Conservation (phyloP, 1,284 basidiomycete genomes). For the Lentinula novae-zelandiae region DNA sequence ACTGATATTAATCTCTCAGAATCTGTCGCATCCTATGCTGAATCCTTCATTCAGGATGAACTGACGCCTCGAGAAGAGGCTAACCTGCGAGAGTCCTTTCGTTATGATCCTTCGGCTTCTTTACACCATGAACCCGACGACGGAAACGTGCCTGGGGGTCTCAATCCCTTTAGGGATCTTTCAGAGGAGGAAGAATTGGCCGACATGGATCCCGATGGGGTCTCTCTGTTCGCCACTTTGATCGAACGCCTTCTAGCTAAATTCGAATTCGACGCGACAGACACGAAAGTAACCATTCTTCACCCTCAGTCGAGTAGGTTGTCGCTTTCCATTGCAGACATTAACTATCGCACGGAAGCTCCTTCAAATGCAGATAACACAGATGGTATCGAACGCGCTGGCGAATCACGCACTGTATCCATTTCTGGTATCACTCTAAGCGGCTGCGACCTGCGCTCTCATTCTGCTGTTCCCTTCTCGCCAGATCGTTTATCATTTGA, state of each 20-base stretch:
- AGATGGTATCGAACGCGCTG: conserved; percentile 1
- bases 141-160: conserved; percentile 57
- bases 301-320: conserved; percentile 60
- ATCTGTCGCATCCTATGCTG: conserved; percentile 78
- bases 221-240: conserved; percentile 81
- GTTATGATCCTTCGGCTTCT: conserved; percentile 34
- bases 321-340: conserved; percentile 52
- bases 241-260: conserved; percentile 81
- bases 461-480: conserved; percentile 29
- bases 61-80: conserved; percentile 70
- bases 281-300: conserved; percentile 65
- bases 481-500: not conserved
- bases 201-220: conserved; percentile 65
- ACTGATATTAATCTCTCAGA: conserved; percentile 53
- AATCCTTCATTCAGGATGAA: conserved; percentile 83
- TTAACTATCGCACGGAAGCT: conserved; percentile 52
- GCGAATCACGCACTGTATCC: conserved; percentile 14
- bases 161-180: conserved; percentile 50
- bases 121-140: conserved; percentile 26
- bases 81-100: conserved; percentile 67
- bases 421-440: conserved; percentile 36
- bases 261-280: conserved; percentile 73
- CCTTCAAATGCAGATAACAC: conserved; percentile 9
- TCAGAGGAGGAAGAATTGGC: conserved; percentile 34
- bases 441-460: conserved; percentile 3